Conservation (phyloP, 2,329 filamentous ascomycete species). For the Rachicladosporium sp. region DNA sequence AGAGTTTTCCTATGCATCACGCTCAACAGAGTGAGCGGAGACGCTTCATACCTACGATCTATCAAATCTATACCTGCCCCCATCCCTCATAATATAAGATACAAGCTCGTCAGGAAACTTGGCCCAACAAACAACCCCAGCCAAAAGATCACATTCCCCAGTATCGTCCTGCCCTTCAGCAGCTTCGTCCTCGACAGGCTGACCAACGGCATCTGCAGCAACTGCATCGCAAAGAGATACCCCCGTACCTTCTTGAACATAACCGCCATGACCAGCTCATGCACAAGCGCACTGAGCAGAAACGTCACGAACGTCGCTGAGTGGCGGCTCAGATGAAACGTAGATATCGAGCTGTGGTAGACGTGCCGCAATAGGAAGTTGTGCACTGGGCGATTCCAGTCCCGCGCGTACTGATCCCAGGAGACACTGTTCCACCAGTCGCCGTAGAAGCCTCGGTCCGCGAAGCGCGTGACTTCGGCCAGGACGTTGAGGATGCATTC, state of each 20-base stretch:
- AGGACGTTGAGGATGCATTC: conserved; percentile 55
- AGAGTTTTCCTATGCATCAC: no score
- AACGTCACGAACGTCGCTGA: conserved; percentile 67
- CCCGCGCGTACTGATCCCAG: conserved; percentile 67
- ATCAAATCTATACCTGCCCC: neutral
- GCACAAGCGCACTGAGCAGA: conserved; percentile 57
- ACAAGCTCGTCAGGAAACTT: conserved; percentile 46
- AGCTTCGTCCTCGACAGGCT: conserved; percentile 53
- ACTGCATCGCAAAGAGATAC: conserved; percentile 60
- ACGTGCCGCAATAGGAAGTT: conserved; percentile 68
- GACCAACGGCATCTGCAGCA: conserved; percentile 62
- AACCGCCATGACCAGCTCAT: conserved; percentile 70
- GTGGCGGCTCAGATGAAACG: conserved; percentile 56
- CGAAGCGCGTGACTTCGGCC: conserved; percentile 64
- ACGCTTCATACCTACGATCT: neutral
- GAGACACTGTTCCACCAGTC: conserved; percentile 42
- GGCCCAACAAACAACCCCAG: conserved; percentile 65
- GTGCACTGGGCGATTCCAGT: conserved; percentile 71
- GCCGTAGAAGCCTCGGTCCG: conserved; percentile 57
- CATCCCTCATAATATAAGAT: conserved; percentile 31
- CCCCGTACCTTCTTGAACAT: conserved; percentile 67
- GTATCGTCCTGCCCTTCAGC: conserved; percentile 47
- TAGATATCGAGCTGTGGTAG: conserved; percentile 65
- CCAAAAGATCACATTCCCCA: conserved; percentile 71
- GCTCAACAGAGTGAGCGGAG: no score